Conservation (phyloP, 116 monocot species). For the Cymodocea nodosa region DNA sequence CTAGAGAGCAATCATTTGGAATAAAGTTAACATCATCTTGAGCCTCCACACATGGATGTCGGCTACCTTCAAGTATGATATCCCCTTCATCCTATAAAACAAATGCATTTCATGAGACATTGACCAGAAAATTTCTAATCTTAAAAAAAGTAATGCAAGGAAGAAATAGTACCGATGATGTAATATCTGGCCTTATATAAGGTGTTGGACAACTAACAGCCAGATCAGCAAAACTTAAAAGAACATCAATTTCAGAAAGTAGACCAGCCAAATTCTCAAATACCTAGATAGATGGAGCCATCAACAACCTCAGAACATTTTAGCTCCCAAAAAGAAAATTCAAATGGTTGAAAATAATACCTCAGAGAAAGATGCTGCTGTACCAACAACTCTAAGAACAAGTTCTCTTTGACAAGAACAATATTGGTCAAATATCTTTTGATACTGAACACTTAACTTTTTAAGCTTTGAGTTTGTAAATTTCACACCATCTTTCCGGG, state of each 20-base stretch:
- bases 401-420: slow-evolving; percentile 63
- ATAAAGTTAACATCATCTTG: slow-evolving; percentile 97
- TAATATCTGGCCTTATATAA: slow-evolving; percentile 79
- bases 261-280: slow-evolving; percentile 56
- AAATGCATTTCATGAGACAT: background rate
- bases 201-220: slow-evolving; percentile 73
- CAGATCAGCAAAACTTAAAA: slow-evolving; percentile 87
- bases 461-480: slow-evolving; percentile 87
- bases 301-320: background rate
- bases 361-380: slow-evolving; percentile 72
- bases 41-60: slow-evolving; percentile 98
- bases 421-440: slow-evolving; percentile 55
- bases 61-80: slow-evolving; percentile 83
- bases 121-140: background rate
- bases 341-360: slow-evolving; percentile 18
- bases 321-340: background rate
- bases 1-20: slow-evolving; percentile 90
- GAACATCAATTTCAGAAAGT: slow-evolving; percentile 89
- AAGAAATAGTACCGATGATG: slow-evolving; percentile 42
- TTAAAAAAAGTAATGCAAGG: background rate
- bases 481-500: slow-evolving; percentile 95
- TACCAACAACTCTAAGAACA: slow-evolving; percentile 66
- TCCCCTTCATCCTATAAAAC: slow-evolving; percentile 73
- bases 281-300: slow-evolving; percentile 22
- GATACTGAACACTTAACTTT: slow-evolving; percentile 75